Conservation (phyloP, 805 yeast genomes). For the Cyberlindnera petersonii region DNA sequence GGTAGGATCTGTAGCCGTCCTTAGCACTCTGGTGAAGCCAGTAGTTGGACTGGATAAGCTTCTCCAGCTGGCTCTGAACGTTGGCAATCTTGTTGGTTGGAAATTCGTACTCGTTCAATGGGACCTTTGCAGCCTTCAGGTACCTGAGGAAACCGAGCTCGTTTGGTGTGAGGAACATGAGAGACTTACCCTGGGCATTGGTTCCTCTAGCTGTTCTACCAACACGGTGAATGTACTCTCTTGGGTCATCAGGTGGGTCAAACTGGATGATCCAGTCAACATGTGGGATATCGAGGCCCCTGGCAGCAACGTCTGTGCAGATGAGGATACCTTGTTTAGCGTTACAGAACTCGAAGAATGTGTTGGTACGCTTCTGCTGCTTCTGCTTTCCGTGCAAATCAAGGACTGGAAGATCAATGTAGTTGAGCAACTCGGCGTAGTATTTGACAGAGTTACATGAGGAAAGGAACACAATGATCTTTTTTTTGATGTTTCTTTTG, state of each 20-base stretch:
- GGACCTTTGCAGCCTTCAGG: constrained; percentile 94
- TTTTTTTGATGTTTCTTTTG: constrained; percentile 88
- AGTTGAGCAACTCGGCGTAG: constrained; percentile 90
- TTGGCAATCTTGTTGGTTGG: constrained; percentile 93
- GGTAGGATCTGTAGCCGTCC: constrained; percentile 94
- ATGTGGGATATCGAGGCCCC: constrained; percentile 97
- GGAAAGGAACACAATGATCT: constrained; percentile 88
- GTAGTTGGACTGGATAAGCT: constrained; percentile 85
- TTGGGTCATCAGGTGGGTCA: constrained; percentile 99
- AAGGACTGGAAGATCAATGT: constrained; percentile 93
- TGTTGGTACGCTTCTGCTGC: constrained; percentile 97
- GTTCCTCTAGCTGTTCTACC: constrained; percentile 98
- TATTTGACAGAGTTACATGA: constrained; percentile 97
- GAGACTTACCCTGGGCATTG: constrained; percentile 83
- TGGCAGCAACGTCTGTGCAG: constrained; percentile 98
- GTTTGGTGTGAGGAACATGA: constrained; percentile 91
- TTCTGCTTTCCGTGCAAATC: constrained; percentile 98
- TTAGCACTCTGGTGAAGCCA: constrained; percentile 94
- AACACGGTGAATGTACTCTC: constrained; percentile 97
- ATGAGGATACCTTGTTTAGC: constrained; percentile 90
- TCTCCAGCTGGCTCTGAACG: constrained; percentile 90
- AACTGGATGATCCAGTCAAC: constrained; percentile 99
- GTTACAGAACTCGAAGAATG: constrained; percentile 96
- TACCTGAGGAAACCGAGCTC: constrained; percentile 94
- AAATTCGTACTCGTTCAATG: constrained; percentile 95